Base-by-base conservation (phyloP, 2,329 filamentous ascomycete species). In the Cryphonectria radicalis region DNA sequence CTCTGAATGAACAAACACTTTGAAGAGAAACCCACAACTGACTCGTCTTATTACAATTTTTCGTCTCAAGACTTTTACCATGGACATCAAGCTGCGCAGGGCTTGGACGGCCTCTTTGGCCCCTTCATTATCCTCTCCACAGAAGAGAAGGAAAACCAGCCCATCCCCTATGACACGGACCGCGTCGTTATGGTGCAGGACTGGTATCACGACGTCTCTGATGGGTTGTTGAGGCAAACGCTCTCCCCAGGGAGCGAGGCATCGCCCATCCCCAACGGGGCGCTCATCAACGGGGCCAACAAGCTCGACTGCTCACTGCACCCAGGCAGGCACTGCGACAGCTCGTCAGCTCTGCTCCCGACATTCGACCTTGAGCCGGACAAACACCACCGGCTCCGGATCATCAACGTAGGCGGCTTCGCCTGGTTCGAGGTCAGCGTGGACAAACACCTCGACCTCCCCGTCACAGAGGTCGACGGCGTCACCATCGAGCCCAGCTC, bases 371-470 rank as follows among this genome's bases (percentile, higher is more conserved):
- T 90, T 5, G 77, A 84, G n/a, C 83, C 86, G 1, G 85, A 87
- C 1, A 84, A 86, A 66, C 86, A 84, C 1, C 92, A 94, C 74
- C 86, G 90, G 60, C 81, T 94, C 65, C 88, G 91, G 19, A 85
- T 94, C 74, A 83, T 92, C 73, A 93, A 94, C 73, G 87, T 91
- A 11, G 92, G 90, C 14, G 90, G 89, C 0, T 92, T 93, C 76
- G 90, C 91, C 1, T 89, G 90, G 77, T 92, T 93, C 73, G 91
- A 93, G 76, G 85, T 94, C 40, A 89, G 89, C 77, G 84, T 93
- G 63, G 92, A 94, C 74, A 87, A 88, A 66, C 92, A 93, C 74
- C 82, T 81, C 14, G 73, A 75, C 35, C 74, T 81, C 63, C 78
- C 82, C 0, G 82, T 94, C 63, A 89, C 91, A 13, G 92, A 93